Evolutionary conservation across 1,284 basidiomycete genomes (phyloP), one percentile per base, ranked within the genome.

Genomic region (Heterobasidion occidentale): DNA sequence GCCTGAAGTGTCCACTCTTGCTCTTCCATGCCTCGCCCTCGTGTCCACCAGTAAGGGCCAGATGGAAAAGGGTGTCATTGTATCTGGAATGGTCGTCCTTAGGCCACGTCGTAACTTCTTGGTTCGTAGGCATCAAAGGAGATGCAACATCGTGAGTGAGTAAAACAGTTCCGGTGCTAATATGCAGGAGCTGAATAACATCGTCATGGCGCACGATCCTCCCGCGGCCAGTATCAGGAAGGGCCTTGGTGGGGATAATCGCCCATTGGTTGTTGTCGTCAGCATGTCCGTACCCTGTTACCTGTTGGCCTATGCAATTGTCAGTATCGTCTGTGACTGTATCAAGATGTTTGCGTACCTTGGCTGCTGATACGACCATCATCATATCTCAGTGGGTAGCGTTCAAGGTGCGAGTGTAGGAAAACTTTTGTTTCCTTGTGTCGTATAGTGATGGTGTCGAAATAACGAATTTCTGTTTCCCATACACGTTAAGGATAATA

Each of bases 91-190:
- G 73, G 62, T 92, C 86, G 60, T 89, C 85, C 62, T 81, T 85
- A 11, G 84, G 70, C 81, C 86, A 87, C 1, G 94, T 96, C 3
- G 95, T 99, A 70, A 99, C 95, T 71, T 99, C 97, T 70, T 98
- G 94, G 71, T 99, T 98, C 45, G 97, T 99, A 9, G 96, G 86
- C 89, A 95, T 97, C 54, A 95, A 81, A 2, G 97, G 92, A 3
- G 94, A 97, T 0, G 97, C 97, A 58, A 99, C 97, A 68, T 99
- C 97, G 68, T 99, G 97, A 1, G 95, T 95, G 51, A 99, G 74
- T 46, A 99, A 84, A 56, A 86, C 73, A 1, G 86, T 86, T 62
- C 95, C 75, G 8, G 95, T 97, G 69, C 83, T 84, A 67, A 94
- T 79, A 67, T 99, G 97, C 33, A 93, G 75, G 36, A 99, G 81